Percentiles rank a stretch among this genome's conserved stretches.
These are phyloP conservation scores for Aeschynomene evenia DNA, from an alignment of 306 rosid species.

Conservation along the genomic window DNA sequence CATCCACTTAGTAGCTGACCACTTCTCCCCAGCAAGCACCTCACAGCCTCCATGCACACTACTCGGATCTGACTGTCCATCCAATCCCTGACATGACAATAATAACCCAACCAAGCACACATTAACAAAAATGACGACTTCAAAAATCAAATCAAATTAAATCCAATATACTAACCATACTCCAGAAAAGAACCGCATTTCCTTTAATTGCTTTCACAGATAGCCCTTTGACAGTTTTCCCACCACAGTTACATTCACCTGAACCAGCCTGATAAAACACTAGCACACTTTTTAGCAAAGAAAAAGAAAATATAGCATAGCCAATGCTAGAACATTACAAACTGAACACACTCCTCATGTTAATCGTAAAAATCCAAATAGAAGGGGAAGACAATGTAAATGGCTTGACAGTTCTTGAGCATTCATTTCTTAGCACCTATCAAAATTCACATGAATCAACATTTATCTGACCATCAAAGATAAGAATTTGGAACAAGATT, in stretches of 20 bases:
- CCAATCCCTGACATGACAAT: constrained; percentile 50
- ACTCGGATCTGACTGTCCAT: constrained; percentile 45
- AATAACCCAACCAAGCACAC: constrained; percentile 22
- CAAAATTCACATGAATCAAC: not conserved
- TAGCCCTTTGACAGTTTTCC: constrained; percentile 63
- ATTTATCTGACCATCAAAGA: constrained; percentile 3
- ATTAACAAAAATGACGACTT: not conserved
- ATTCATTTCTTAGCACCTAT: constrained; percentile 9
- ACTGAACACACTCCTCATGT: constrained; percentile 5
- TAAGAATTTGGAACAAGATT: constrained; percentile 5
- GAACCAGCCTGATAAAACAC: constrained; percentile 71
- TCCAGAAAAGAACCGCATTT: constrained; percentile 96
- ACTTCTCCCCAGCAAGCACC: constrained; percentile 51
- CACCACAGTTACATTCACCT: constrained; percentile 88
- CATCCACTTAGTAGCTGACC: constrained; percentile 63
- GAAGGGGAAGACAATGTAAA: constrained; percentile 15
- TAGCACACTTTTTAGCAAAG: not conserved
- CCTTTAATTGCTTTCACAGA: constrained; percentile 84
- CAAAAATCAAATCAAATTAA: constrained; percentile 26
- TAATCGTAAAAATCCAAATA: constrained; percentile 6
- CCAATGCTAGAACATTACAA: not conserved
- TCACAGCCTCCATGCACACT: constrained; percentile 60
- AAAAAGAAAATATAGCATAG: no score
- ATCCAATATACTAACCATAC: constrained; percentile 72
- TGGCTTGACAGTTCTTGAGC: not conserved